Evolutionary conservation across 768 basidiomycete genomes (phyloP), one percentile per base, ranked within the genome.

Genomic region (Pulveroboletus sp.): DNA sequence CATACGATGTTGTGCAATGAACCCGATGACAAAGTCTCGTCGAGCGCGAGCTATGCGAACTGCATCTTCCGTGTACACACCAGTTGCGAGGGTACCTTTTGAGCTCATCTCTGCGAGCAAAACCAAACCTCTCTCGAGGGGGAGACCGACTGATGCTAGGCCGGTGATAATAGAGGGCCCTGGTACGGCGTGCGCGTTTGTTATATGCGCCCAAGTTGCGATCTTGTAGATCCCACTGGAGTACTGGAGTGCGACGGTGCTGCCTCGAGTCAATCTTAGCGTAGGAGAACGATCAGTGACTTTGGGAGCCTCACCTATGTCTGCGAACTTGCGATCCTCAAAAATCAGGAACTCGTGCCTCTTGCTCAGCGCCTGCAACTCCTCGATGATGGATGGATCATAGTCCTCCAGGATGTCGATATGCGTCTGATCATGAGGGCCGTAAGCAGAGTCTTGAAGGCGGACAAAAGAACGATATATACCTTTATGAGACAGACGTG

Each of bases 281-380:
- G 31, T 35, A 8, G 47, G 41, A 16, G 40, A 39, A 27, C 21
- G 29, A 43, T 41, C 4, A 5, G 14, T 32, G 20, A 37, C 9
- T 5, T 14, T 17, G 7, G 16, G 43, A 13, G 29, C 58, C 79
- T 60, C 53, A 94, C 95, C 95, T 44, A 99, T 98, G 68, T 99
- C 97, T 5, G 97, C 95, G 61, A 99, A 99, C 69, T 99, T 99
- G 56, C 97, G 78, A 73, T 99, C 97, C 72, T 98, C 97, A 59
- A 98, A 99, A 59, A 97, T 94, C 44, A 95, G 68, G 72, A 98
- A 99, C 61, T 97, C 91, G 54, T 97, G 83, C 64, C 88, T 85
- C 39, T 69, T 61, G 61, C 86, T 84, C 7, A 98, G 80, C 31
- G 75, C 74, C 51, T 82, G 77, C 35, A 99, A 75, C 37, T 77